Percentiles rank a stretch among this genome's conserved stretches.
phyloP scores from a whole-genome alignment of 2,329 filamentous ascomycete species.

The Fusarium aywerte region DNA sequence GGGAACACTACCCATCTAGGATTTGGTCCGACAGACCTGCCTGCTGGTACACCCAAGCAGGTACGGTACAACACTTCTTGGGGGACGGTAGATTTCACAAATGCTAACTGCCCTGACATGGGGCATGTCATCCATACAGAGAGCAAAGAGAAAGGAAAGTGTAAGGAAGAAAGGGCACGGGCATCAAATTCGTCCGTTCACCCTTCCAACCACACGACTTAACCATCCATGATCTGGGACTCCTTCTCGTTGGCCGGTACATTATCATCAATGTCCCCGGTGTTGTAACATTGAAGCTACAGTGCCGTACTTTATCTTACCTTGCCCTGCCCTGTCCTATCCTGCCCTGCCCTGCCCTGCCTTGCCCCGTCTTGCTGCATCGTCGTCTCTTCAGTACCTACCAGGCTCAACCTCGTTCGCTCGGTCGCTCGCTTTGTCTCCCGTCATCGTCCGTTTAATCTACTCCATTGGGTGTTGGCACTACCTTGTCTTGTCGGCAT shows the following conservation, averaged over 20 bases:
- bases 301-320: slow-evolving; percentile 22
- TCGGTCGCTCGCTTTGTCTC: slow-evolving; percentile 40
- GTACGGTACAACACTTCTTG: slow-evolving; percentile 20
- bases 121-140: slow-evolving; percentile 32
- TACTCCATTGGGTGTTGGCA: slow-evolving; percentile 38
- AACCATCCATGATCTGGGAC: slow-evolving; percentile 22
- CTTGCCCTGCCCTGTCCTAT: not conserved
- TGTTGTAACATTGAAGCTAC: slow-evolving; percentile 43
- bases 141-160: slow-evolving; percentile 14
- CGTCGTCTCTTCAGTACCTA: not conserved
- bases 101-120: slow-evolving; percentile 35
- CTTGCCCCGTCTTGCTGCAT: slow-evolving; percentile 7
- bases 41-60: slow-evolving; percentile 8
- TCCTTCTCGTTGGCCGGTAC: slow-evolving; percentile 40
- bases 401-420: slow-evolving; percentile 24
- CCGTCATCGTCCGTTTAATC: slow-evolving; percentile 42
- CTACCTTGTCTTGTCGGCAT: slow-evolving; percentile 38
- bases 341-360: not conserved
- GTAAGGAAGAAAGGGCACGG: slow-evolving; percentile 32
- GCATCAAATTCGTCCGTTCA: slow-evolving; percentile 28
- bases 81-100: slow-evolving; percentile 33
- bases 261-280: slow-evolving; percentile 44
- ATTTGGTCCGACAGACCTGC: slow-evolving; percentile 31
- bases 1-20: slow-evolving; percentile 35
- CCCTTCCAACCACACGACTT: slow-evolving; percentile 10